phyloP scores from a whole-genome alignment of 495 filamentous ascomycete species.

The Talaromyces borbonicus region DNA sequence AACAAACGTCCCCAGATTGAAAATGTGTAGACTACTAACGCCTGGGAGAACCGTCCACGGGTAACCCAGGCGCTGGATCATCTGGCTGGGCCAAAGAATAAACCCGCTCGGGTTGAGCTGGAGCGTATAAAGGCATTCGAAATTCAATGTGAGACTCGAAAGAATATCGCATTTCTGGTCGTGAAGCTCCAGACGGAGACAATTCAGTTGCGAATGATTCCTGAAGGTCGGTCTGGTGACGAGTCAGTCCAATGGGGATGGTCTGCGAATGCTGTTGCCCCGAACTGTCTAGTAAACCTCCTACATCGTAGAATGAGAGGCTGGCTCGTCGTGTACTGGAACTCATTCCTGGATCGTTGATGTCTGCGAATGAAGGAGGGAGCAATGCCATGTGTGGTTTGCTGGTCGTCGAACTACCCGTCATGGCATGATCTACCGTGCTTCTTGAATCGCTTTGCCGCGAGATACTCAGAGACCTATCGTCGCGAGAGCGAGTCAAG shows the following conservation, averaged over 20 bases:
- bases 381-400: neutral
- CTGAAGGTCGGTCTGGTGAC: neutral
- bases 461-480: constrained; percentile 17
- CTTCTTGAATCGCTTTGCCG: constrained; percentile 23
- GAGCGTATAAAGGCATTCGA: neutral
- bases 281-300: constrained; percentile 47
- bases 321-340: constrained; percentile 30
- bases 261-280: constrained; percentile 8
- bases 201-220: no score
- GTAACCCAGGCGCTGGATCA: no score
- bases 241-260: neutral
- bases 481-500: constrained; percentile 10
- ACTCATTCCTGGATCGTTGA: neutral
- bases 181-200: no score
- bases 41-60: no score
- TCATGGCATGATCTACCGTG: constrained; percentile 15
- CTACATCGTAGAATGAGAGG: constrained; percentile 64
- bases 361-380: neutral
- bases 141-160: neutral
- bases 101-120: constrained; percentile 9
- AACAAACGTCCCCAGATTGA: neutral
- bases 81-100: no score
- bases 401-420: neutral
- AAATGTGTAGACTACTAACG: no score
- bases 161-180: neutral